These are phyloP conservation scores for Boletellus deceptivus DNA, from an alignment of 1,284 basidiomycete genomes.

Conservation along the genomic window DNA sequence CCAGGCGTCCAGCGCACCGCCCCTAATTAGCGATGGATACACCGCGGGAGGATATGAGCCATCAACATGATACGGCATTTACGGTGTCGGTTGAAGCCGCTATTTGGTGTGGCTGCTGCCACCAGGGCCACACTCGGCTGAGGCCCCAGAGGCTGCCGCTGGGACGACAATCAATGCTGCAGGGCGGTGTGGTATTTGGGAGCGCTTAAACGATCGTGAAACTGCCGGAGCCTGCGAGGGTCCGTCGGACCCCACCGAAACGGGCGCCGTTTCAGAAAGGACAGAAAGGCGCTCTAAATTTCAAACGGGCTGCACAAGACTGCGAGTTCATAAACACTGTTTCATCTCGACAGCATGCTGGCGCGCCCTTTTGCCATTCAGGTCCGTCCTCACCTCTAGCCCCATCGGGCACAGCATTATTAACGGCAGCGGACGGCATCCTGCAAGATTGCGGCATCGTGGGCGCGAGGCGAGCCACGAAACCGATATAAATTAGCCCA, in stretches of 20 bases:
- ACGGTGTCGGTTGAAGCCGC: slow-evolving; percentile 80
- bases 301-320: not conserved
- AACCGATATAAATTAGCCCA: slow-evolving; percentile 5
- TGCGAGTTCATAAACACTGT: not conserved
- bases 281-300: too few relatives aligned
- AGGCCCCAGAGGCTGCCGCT: slow-evolving; percentile 44
- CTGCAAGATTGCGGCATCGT: not conserved
- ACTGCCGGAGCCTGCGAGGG: not conserved
- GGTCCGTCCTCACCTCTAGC: not conserved
- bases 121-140: slow-evolving; percentile 50
- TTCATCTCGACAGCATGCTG: not conserved
- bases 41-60: slow-evolving; percentile 57
- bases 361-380: not conserved
- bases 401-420: not conserved
- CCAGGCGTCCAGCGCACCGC: slow-evolving; percentile 34
- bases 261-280: too few relatives aligned
- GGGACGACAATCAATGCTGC: slow-evolving; percentile 40
- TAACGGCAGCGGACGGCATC: slow-evolving; percentile 4
- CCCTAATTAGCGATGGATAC: slow-evolving; percentile 87
- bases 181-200: slow-evolving; percentile 45
- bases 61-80: slow-evolving; percentile 36
- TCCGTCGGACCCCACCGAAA: not conserved
- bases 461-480: not conserved
- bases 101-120: slow-evolving; percentile 98
- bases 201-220: not conserved